These are phyloP conservation scores for Sugiyamaella neomexicana DNA, from an alignment of 1,139 yeast genomes.

Conservation along the genomic window DNA sequence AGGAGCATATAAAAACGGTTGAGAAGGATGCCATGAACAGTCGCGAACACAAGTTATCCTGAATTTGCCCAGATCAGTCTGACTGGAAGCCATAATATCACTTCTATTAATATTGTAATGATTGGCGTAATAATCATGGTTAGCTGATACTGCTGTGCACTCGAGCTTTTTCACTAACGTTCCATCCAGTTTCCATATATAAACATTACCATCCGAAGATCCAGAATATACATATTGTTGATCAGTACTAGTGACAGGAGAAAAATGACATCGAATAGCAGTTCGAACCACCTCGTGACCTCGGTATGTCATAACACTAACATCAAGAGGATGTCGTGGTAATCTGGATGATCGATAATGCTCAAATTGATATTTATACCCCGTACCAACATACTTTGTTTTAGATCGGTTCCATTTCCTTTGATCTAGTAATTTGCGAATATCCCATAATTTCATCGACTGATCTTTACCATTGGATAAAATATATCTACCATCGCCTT, in stretches of 20 bases:
- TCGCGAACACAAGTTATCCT: constrained; percentile 23
- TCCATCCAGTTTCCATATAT: constrained; percentile 40
- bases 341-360: constrained; percentile 30
- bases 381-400: constrained; percentile 21
- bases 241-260: constrained; percentile 36
- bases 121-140: constrained; percentile 15
- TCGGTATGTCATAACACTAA: constrained; percentile 37
- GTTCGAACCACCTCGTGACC: constrained; percentile 39
- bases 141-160: constrained; percentile 13
- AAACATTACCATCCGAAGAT: constrained; percentile 36
- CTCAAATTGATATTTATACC: constrained; percentile 36
- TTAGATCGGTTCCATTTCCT: constrained; percentile 11
- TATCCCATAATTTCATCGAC: constrained; percentile 40
- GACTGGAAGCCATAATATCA: constrained; percentile 9
- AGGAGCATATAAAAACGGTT: constrained; percentile 28
- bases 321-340: constrained; percentile 34
- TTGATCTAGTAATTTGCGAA: constrained; percentile 27
- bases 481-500: constrained; percentile 35
- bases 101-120: constrained; percentile 5
- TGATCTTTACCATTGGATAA: constrained; percentile 40
- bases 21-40: constrained; percentile 29
- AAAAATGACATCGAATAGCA: constrained; percentile 39
- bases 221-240: constrained; percentile 40
- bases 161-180: constrained; percentile 26
- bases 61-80: neutral